These are phyloP conservation scores for Rachicladosporium sp. DNA, from an alignment of 2,329 filamentous ascomycete genomes.

Conservation along the genomic window DNA sequence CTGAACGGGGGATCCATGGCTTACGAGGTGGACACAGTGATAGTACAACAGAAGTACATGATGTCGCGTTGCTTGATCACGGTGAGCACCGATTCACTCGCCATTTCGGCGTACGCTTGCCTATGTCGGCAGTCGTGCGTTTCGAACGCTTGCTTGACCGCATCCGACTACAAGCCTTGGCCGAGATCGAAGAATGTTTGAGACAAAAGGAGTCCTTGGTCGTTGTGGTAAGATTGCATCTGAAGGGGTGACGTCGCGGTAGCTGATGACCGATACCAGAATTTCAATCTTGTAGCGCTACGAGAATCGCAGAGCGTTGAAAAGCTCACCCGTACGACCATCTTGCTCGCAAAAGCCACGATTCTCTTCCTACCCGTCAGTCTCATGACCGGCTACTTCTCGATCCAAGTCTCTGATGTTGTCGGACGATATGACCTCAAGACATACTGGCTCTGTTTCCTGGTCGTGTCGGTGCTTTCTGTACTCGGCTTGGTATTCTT, in stretches of 20 bases:
- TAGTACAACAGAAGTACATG: no score
- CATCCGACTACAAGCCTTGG: constrained; percentile 47
- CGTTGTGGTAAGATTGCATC: constrained; percentile 43
- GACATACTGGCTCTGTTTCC: no score
- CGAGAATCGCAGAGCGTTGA: constrained; percentile 63
- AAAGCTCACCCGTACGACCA: constrained; percentile 56
- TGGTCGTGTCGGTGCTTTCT: no score
- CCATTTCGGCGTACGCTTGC: no score
- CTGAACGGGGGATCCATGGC: no score
- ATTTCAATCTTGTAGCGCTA: constrained; percentile 68
- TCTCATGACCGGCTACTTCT: constrained; percentile 64
- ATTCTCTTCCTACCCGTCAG: constrained; percentile 65
- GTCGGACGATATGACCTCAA: no score
- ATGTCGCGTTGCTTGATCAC: constrained; percentile 18
- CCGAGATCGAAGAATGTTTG: constrained; percentile 49
- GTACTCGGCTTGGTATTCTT: no score
- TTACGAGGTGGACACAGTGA: no score
- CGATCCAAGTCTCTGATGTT: no score
- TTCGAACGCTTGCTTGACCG: constrained; percentile 49
- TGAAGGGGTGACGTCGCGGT: background rate
- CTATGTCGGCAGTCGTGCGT: no score
- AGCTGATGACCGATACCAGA: constrained; percentile 41
- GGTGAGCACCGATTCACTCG: constrained; percentile 31
- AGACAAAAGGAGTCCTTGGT: constrained; percentile 60
- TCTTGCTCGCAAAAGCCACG: constrained; percentile 60